Evolutionary conservation across 306 rosid genomes (phyloP).

Genomic region (Bauhinia variegata): DNA sequence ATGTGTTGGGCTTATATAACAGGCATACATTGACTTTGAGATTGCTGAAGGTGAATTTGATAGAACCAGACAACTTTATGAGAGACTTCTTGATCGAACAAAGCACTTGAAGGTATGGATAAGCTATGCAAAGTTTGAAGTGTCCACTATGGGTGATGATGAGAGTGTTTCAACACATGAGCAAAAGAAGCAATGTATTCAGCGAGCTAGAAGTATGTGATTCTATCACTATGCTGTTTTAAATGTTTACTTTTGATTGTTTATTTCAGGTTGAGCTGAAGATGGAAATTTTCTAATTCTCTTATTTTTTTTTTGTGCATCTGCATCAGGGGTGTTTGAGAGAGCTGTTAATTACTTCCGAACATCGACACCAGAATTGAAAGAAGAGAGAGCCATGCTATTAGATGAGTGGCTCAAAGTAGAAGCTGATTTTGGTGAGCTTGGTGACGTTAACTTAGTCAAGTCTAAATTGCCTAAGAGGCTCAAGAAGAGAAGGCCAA

Average conservation of each 20-base stretch:
- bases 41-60: slow-evolving; percentile 80
- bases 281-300: slow-evolving; percentile 20
- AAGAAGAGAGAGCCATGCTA: slow-evolving; percentile 93
- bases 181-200: slow-evolving; percentile 63
- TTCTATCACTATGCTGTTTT: slow-evolving; percentile 25
- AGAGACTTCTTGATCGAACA: slow-evolving; percentile 86
- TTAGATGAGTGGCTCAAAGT: slow-evolving; percentile 89
- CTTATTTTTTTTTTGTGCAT: neutral
- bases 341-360: slow-evolving; percentile 74
- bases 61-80: slow-evolving; percentile 79
- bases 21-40: slow-evolving; percentile 92
- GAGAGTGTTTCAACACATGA: slow-evolving; percentile 42
- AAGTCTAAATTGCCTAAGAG: slow-evolving; percentile 89
- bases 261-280: slow-evolving; percentile 13
- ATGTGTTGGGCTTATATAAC: too few relatives aligned
- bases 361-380: slow-evolving; percentile 85
- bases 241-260: too few relatives aligned
- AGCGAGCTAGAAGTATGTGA: slow-evolving; percentile 75
- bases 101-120: slow-evolving; percentile 95
- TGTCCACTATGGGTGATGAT: slow-evolving; percentile 54
- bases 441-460: slow-evolving; percentile 80
- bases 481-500: slow-evolving; percentile 83
- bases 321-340: slow-evolving; percentile 79
- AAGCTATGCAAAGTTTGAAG: slow-evolving; percentile 83
- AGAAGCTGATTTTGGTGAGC: slow-evolving; percentile 71